Conservation (phyloP, 2,329 filamentous ascomycete genomes). For the Talaromyces sp. region DNA sequence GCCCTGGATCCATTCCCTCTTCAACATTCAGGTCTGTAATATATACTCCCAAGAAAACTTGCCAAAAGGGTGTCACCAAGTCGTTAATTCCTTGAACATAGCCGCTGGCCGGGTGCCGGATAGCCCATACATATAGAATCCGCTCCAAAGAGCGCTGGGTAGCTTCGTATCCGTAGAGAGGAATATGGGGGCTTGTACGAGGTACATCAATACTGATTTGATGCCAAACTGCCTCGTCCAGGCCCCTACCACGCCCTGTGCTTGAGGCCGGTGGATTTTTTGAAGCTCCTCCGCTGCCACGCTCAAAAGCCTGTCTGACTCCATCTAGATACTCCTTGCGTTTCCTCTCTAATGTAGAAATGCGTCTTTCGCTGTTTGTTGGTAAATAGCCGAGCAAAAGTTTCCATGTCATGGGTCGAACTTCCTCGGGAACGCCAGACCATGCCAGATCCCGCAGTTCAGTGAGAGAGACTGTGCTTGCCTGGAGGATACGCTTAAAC, state of each 20-base stretch:
- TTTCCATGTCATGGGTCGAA: constrained; percentile 99
- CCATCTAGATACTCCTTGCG: constrained; percentile 96
- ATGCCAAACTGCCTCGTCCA: constrained; percentile 98
- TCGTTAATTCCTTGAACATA: constrained; percentile 99
- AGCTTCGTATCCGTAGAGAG: constrained; percentile 92
- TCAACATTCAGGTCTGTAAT: constrained; percentile 93
- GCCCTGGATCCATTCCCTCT: constrained; percentile 93
- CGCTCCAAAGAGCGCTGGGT: constrained; percentile 92
- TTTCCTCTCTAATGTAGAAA: constrained; percentile 88
- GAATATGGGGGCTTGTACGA: constrained; percentile 91
- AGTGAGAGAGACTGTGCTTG: constrained; percentile 81
- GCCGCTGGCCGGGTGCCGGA: constrained; percentile 92
- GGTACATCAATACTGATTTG: constrained; percentile 99
- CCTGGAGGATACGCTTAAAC: constrained; percentile 93
- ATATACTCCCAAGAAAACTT: constrained; percentile 93
- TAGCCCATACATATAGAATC: constrained; percentile 96
- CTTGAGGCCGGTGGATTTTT: constrained; percentile 46
- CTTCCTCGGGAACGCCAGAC: constrained; percentile 92
- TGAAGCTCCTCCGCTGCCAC: constrained; percentile 47
- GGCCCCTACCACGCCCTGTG: constrained; percentile 66
- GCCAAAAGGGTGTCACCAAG: constrained; percentile 95
- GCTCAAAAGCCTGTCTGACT: constrained; percentile 69
- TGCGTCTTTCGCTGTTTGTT: constrained; percentile 90
- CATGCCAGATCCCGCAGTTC: constrained; percentile 86
- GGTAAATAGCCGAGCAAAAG: constrained; percentile 92